phyloP scores from a whole-genome alignment of 768 basidiomycete species.

The Phallus indusiatus region DNA sequence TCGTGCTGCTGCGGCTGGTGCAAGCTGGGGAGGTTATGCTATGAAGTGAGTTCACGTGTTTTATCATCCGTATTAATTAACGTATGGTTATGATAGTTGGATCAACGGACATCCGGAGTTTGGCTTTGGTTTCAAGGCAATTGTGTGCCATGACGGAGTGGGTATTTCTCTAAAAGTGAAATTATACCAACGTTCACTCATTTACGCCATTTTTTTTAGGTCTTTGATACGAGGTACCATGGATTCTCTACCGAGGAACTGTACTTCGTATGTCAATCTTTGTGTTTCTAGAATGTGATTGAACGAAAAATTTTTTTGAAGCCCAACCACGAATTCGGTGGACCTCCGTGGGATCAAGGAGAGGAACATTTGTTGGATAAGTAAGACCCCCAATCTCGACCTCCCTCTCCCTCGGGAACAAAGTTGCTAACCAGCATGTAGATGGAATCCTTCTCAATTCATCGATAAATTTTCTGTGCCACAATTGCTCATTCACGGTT shows the following conservation, averaged over 20 bases:
- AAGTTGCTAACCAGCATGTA: constrained; percentile 16
- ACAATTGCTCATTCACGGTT: constrained; percentile 74
- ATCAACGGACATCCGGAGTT: constrained; percentile 91
- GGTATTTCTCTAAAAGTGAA: constrained; percentile 13
- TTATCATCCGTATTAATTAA: constrained; percentile 6
- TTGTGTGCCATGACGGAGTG: constrained; percentile 90
- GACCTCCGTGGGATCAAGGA: constrained; percentile 61
- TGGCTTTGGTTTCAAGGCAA: constrained; percentile 82
- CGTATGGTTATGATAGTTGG: constrained; percentile 47
- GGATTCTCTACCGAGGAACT: constrained; percentile 90
- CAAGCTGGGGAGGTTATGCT: constrained; percentile 81
- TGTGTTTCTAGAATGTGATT: not conserved
- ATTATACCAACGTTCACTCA: not conserved
- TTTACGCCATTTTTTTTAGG: constrained; percentile 25
- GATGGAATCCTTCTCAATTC: constrained; percentile 72
- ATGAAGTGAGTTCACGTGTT: constrained; percentile 50
- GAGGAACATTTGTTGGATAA: constrained; percentile 40
- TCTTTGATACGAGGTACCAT: constrained; percentile 69
- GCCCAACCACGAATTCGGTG: constrained; percentile 86
- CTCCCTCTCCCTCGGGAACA: not conserved
- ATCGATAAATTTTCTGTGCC: constrained; percentile 83
- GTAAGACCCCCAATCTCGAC: constrained; percentile 34
- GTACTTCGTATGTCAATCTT: constrained; percentile 58
- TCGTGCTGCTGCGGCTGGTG: constrained; percentile 47
- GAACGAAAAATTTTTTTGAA: constrained; percentile 22